Conservation (phyloP, 2,329 filamentous ascomycete genomes). For the Sporothrix protearum region DNA sequence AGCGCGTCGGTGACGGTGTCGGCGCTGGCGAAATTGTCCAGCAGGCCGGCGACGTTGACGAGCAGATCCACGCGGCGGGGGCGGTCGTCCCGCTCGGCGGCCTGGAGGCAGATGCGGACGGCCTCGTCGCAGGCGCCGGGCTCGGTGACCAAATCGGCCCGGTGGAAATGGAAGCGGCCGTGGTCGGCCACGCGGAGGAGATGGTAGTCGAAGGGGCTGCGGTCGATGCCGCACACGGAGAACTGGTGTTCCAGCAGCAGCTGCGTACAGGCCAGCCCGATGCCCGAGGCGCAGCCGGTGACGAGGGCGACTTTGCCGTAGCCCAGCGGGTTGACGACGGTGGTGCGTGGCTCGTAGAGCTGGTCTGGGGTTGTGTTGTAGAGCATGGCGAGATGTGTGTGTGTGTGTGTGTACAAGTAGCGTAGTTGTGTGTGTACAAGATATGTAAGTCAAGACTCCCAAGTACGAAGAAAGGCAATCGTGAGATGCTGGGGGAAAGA, state of each 20-base stretch:
- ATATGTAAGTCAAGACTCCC: too few species aligned
- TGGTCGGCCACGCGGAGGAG: conserved; percentile 30
- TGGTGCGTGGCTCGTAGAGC: conserved; percentile 29
- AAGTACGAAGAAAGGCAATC: neutral
- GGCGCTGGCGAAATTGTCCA: conserved; percentile 46
- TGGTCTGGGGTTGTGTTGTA: conserved; percentile 32
- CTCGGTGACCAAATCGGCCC: conserved; percentile 33
- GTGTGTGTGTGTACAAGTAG: neutral
- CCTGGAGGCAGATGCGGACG: conserved; percentile 34
- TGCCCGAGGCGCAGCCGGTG: conserved; percentile 47
- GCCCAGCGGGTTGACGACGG: conserved; percentile 31
- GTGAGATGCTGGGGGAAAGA: neutral
- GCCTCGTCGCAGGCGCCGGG: conserved; percentile 36
- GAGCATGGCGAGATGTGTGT: conserved; percentile 29
- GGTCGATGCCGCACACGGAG: conserved; percentile 27
- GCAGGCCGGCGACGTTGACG: conserved; percentile 53
- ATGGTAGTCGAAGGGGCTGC: conserved; percentile 34
- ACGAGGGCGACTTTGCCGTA: conserved; percentile 44
- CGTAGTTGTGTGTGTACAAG: neutral
- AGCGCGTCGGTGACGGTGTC: conserved; percentile 38
- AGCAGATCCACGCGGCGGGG: conserved; percentile 48
- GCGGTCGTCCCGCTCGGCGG: conserved; percentile 29
- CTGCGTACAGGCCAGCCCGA: conserved; percentile 45
- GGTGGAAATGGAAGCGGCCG: conserved; percentile 42
- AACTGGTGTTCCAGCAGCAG: conserved; percentile 40